These are phyloP conservation scores for Solanum pimpinellifolium DNA, from an alignment of 257 asterid species.

Conservation along the genomic window DNA sequence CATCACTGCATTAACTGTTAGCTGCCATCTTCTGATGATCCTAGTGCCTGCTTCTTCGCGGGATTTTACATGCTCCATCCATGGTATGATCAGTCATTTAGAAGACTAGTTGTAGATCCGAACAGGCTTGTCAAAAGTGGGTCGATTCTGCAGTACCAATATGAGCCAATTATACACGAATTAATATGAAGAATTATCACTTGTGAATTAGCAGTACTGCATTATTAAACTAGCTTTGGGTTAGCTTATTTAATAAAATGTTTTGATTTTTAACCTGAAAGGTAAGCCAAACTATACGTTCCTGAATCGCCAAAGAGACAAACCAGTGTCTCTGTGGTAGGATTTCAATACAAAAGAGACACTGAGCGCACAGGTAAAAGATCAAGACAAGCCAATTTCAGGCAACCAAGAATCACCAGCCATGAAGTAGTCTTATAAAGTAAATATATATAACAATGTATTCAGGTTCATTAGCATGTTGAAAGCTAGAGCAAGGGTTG, in stretches of 20 bases:
- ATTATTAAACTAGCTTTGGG: neutral
- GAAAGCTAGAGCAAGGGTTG: neutral
- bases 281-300: neutral
- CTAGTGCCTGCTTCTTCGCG: neutral
- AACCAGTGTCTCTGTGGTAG: neutral
- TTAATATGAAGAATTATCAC: neutral
- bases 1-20: neutral
- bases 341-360: neutral
- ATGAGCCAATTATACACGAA: neutral
- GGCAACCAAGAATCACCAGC: neutral
- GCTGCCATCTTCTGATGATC: neutral
- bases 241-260: neutral
- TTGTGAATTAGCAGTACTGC: neutral
- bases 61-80: neutral
- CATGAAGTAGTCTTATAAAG: neutral
- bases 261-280: neutral
- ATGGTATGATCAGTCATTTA: neutral
- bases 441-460: neutral
- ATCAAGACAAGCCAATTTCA: neutral
- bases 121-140: constrained; percentile 61
- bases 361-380: neutral
- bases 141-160: constrained; percentile 46
- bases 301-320: neutral
- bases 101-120: constrained; percentile 47
- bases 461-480: neutral